A percentile compares a stretch with the other conserved stretches of the same genome.
phyloP scores from a whole-genome alignment of 306 rosid species.

The Pachyrhizus erosus region DNA sequence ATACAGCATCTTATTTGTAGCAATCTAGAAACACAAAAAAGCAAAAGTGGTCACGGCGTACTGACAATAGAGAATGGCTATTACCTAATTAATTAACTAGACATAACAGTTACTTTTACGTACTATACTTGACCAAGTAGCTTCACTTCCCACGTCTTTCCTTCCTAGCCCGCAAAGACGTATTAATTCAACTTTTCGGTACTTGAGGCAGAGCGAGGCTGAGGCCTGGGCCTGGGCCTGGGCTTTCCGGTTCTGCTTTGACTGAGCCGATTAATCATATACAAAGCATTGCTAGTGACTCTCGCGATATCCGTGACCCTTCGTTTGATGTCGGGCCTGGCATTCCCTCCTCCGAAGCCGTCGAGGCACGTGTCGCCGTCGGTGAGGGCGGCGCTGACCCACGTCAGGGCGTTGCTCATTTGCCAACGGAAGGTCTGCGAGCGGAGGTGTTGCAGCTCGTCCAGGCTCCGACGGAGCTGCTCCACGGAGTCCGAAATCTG shows the following conservation, averaged over 20 bases:
- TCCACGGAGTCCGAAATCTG: constrained; percentile 75
- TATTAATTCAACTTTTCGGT: not conserved
- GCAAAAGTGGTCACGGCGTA: not conserved
- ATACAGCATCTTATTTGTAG: not conserved
- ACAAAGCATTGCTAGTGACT: constrained; percentile 79
- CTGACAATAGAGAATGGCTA: not conserved
- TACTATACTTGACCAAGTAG: not conserved
- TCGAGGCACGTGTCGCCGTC: constrained; percentile 80
- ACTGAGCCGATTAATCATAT: constrained; percentile 65
- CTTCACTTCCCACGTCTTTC: not conserved
- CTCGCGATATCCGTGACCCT: constrained; percentile 57
- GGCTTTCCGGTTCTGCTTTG: constrained; percentile 19
- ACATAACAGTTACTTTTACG: not conserved
- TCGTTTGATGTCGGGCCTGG: constrained; percentile 54
- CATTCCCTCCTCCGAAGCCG: constrained; percentile 53
- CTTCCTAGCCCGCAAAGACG: not conserved
- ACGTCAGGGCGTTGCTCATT: constrained; percentile 82
- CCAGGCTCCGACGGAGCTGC: constrained; percentile 58
- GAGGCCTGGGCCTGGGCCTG: not conserved
- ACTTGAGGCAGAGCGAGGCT: not conserved
- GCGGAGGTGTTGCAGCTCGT: constrained; percentile 63
- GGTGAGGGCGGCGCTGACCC: constrained; percentile 86
- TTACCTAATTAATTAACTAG: not conserved
- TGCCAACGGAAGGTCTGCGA: constrained; percentile 62
- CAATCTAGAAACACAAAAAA: not conserved